Evolutionary conservation across 805 yeast species (phyloP), one percentile per base, ranked within the genome.

Genomic region (Candida wancherniae): DNA sequence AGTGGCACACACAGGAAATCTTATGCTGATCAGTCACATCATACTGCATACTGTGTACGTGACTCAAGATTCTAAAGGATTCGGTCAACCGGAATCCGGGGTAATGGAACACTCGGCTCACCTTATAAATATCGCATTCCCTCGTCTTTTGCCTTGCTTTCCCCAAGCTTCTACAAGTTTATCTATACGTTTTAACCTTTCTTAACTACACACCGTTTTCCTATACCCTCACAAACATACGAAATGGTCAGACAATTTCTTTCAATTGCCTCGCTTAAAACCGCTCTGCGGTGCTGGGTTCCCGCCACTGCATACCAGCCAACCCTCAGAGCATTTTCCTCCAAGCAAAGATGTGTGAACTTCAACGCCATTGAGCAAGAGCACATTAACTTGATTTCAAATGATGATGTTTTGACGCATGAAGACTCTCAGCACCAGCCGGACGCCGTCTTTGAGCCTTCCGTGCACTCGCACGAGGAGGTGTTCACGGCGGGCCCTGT

Each of bases 201-300:
- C 16, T 15, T 15, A 12, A 6, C 21, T 16, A 28, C 17, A 15
- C 16, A 22, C 20, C 11, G 3, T 13, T 9, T 11, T 9, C 31
- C 9, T 15, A 15, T 21, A 13, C 13, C 15, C 24, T 24, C 22
- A 30, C 34, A 19, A 5, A 30, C n/a, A 13, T 9, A 24, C 27
- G 30, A 18, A 10, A 53, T 55, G 59, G 47, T 50, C 19, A 51
- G 47, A 41, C 55, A 55, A 40, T 49, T 61, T 24, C 47, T 61
- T 27, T 53, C 53, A 29, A 52, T 64, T 24, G 47, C 65, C 19
- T 44, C 62, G 12, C 55, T 51, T 49, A 62, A 58, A 44, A 64
- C 71, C 28, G 66, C 69, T 31, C 48, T 67, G 27, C 58, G 67
- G 38, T 62, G 68, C 46, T 64, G 69, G 69, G 44, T 64, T 15